These are phyloP conservation scores for Murraya koenigii DNA, from an alignment of 345 rosid genomes.

Conservation along the genomic window DNA sequence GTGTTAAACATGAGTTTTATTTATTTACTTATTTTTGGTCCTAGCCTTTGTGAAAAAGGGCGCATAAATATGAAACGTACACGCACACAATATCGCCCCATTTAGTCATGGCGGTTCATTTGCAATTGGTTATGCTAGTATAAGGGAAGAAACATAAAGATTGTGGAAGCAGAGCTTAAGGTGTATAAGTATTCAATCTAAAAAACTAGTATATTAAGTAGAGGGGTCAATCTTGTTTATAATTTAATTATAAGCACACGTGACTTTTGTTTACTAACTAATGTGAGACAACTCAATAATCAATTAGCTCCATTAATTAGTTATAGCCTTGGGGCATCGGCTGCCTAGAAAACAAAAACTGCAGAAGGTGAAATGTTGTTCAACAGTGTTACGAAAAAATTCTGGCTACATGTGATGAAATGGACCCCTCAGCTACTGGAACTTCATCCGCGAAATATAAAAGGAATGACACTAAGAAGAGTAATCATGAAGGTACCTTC, in stretches of 20 bases:
- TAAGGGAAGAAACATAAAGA: neutral
- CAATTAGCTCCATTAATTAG: neutral
- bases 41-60: neutral
- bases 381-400: neutral
- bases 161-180: too few species aligned
- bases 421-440: neutral
- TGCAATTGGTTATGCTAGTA: neutral
- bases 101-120: neutral
- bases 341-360: neutral
- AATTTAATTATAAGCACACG: too few species aligned
- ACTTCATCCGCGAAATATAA: neutral
- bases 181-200: too few species aligned
- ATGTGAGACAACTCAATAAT: too few species aligned
- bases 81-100: neutral
- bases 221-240: too few species aligned
- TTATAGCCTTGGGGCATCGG: neutral
- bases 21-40: too few species aligned
- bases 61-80: neutral
- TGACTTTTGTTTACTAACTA: too few species aligned
- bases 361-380: neutral
- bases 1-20: too few species aligned
- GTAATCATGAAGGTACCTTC: neutral
- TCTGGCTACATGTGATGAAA: neutral
- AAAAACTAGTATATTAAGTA: too few species aligned
- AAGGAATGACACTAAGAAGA: neutral